Conservation (phyloP, 1,139 yeast genomes). For the Taphrina flavorubra region DNA sequence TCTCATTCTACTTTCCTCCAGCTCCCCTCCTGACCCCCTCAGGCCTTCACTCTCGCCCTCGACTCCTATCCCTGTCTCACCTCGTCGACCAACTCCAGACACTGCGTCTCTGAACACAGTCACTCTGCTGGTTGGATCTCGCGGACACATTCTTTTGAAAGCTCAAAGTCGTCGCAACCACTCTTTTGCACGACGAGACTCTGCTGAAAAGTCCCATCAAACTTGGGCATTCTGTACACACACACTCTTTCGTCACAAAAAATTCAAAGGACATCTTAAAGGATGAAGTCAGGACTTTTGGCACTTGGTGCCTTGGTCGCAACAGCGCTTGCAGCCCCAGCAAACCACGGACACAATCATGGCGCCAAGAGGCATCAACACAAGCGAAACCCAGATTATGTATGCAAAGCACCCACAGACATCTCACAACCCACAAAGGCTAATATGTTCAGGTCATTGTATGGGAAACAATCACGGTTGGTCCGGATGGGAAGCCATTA, state of each 20-base stretch:
- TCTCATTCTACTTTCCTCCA: neutral
- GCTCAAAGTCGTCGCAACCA: neutral
- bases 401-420: slow-evolving; percentile 11
- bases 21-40: neutral
- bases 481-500: slow-evolving; percentile 20
- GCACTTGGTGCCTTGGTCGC: slow-evolving; percentile 21
- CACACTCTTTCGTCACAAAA: neutral
- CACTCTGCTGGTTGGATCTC: neutral
- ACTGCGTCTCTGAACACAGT: neutral
- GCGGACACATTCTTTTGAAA: slow-evolving; percentile 2
- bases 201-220: neutral
- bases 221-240: neutral
- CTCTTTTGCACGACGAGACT: slow-evolving; percentile 8
- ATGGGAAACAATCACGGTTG: slow-evolving; percentile 32
- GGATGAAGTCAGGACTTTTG: slow-evolving; percentile 27
- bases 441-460: slow-evolving; percentile 29
- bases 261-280: neutral
- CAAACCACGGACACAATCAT: slow-evolving; percentile 34
- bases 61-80: slow-evolving; percentile 1
- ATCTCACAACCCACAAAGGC: neutral
- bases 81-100: slow-evolving; percentile 5
- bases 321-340: slow-evolving; percentile 18
- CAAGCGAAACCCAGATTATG: slow-evolving; percentile 26
- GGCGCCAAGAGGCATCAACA: slow-evolving; percentile 25
- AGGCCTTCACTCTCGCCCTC: slow-evolving; percentile 5